These are phyloP conservation scores for Rhizopogon vinicolor DNA, from an alignment of 768 basidiomycete species.

Conservation along the genomic window DNA sequence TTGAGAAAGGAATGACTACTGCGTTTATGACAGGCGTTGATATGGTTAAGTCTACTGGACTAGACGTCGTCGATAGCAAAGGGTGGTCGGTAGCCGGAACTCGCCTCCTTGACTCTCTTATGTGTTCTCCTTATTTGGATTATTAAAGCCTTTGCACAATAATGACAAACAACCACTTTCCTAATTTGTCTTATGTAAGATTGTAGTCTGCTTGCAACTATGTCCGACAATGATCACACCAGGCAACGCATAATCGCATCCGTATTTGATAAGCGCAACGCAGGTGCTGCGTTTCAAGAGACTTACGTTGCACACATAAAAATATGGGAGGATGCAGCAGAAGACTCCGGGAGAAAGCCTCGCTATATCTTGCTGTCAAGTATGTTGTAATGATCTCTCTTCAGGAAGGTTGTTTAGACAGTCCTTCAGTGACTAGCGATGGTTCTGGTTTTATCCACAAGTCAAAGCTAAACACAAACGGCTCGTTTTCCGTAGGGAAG, in stretches of 20 bases:
- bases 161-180: constrained; percentile 11
- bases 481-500: constrained; percentile 95
- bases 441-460: constrained; percentile 84
- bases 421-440: constrained; percentile 48
- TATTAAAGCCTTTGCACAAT: constrained; percentile 17
- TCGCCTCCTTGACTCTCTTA: constrained; percentile 1
- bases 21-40: not conserved
- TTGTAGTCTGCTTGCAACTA: constrained; percentile 6
- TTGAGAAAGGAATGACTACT: constrained; percentile 7
- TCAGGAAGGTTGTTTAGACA: not conserved
- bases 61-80: constrained; percentile 1
- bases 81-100: constrained; percentile 2
- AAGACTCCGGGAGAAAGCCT: constrained; percentile 73
- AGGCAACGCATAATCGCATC: constrained; percentile 75
- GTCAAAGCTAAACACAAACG: constrained; percentile 92
- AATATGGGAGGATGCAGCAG: constrained; percentile 86
- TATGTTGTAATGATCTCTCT: constrained; percentile 38
- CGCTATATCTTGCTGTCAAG: constrained; percentile 89
- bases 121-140: constrained; percentile 3
- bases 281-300: constrained; percentile 63
- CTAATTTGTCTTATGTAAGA: not conserved
- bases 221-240: constrained; percentile 45
- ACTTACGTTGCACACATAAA: constrained; percentile 85
- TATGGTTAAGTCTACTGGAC: constrained; percentile 1
- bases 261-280: constrained; percentile 73